A percentile compares a stretch with the other conserved stretches of the same genome.
Evolutionary conservation across 106 monocot genomes (phyloP).

Genomic region (Xerophyta viscosa): DNA sequence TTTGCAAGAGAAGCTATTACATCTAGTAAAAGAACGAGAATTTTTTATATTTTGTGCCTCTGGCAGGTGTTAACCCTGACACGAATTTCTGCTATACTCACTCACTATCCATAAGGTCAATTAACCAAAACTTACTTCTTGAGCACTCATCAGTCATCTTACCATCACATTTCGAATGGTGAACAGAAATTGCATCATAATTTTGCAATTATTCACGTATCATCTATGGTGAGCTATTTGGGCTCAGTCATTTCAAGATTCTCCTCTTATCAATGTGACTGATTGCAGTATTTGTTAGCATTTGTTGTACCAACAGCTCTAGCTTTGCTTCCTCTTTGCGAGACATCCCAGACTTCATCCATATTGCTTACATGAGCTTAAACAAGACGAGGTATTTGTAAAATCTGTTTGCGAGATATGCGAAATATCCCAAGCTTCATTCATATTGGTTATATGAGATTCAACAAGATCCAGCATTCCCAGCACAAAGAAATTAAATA

Average conservation of each 20-base stretch:
- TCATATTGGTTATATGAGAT: constrained; percentile 63
- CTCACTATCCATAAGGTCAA: constrained; percentile 91
- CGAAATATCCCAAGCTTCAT: no score
- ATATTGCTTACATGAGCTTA: constrained; percentile 71
- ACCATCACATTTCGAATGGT: constrained; percentile 76
- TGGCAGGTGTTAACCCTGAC: constrained; percentile 79
- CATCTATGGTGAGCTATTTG: no score
- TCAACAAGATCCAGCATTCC: constrained; percentile 85
- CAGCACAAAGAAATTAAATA: no score
- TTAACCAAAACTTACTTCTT: constrained; percentile 81
- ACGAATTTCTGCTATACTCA: constrained; percentile 83
- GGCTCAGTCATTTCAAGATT: no score
- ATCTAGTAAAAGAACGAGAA: constrained; percentile 88
- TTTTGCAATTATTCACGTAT: no score
- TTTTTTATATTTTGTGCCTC: constrained; percentile 91
- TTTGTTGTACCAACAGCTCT: constrained; percentile 80
- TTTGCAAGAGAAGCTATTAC: constrained; percentile 91
- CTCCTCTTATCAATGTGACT: constrained; percentile 89
- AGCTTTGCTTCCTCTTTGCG: constrained; percentile 79
- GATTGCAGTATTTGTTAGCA: constrained; percentile 85
- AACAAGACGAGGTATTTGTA: constrained; percentile 77
- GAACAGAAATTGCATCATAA: no score
- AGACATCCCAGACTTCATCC: constrained; percentile 77
- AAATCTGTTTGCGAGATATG: no score
- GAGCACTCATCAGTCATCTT: constrained; percentile 73